These are phyloP conservation scores for Aplosporella prunicola DNA, from an alignment of 2,329 filamentous ascomycete genomes.

Conservation along the genomic window DNA sequence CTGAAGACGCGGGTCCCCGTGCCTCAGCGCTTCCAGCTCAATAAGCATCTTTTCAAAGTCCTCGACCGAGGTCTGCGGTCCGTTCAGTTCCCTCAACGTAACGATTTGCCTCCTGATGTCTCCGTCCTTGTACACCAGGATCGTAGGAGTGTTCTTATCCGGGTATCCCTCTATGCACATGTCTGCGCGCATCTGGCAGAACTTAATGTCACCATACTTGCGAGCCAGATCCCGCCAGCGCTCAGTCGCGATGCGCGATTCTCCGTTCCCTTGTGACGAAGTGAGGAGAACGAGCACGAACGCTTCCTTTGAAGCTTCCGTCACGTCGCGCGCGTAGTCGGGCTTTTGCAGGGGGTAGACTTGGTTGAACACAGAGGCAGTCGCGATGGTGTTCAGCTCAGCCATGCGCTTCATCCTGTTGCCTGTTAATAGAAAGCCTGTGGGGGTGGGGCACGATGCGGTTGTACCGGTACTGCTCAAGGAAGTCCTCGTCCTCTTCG, in stretches of 20 bases:
- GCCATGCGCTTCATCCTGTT: conserved; percentile 69
- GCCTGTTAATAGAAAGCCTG: neutral
- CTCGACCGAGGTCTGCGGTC: conserved; percentile 31
- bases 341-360: conserved; percentile 93
- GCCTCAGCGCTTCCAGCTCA: conserved; percentile 68
- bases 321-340: conserved; percentile 85
- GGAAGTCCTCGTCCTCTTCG: conserved; percentile 84
- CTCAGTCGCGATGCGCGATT: conserved; percentile 74
- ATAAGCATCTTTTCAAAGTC: conserved; percentile 76
- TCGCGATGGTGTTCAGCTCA: conserved; percentile 66
- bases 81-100: conserved; percentile 72
- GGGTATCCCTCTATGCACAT: conserved; percentile 96
- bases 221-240: conserved; percentile 75
- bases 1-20: conserved; percentile 68
- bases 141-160: conserved; percentile 87
- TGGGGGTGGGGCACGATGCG: neutral
- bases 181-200: conserved; percentile 86
- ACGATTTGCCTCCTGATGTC: conserved; percentile 88
- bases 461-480: conserved; percentile 65
- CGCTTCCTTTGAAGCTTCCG: conserved; percentile 68
- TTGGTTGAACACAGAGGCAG: conserved; percentile 72
- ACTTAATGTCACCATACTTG: conserved; percentile 91
- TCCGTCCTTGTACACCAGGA: conserved; percentile 83
- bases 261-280: conserved; percentile 68
- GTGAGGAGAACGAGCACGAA: conserved; percentile 71